Conservation (phyloP, 352 stramenopile species). For the Globisporangium megalacanthum region DNA sequence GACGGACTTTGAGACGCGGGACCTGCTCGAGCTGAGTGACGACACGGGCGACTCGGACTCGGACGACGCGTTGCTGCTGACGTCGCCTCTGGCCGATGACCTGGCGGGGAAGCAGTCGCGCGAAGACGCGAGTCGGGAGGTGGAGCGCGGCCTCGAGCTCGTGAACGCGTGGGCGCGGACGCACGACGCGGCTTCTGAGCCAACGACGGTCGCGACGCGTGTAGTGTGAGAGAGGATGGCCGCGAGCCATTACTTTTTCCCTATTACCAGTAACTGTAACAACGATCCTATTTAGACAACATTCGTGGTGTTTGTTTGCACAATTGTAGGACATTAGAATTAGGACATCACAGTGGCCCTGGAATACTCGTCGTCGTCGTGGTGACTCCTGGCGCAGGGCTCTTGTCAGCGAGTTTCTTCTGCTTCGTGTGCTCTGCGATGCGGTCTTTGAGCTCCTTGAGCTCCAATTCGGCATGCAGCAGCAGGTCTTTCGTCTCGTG, state of each 20-base stretch:
- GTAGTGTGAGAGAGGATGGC: slow-evolving; percentile 7
- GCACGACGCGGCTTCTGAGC: slow-evolving; percentile 7
- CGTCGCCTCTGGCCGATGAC: slow-evolving; percentile 16
- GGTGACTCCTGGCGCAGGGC: slow-evolving; percentile 13
- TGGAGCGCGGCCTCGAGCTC: slow-evolving; percentile 54
- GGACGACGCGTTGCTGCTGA: slow-evolving; percentile 28
- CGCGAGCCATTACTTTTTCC: background rate
- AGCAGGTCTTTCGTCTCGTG: slow-evolving; percentile 68
- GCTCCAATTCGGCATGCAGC: slow-evolving; percentile 57
- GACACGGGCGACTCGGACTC: slow-evolving; percentile 59
- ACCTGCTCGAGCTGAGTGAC: slow-evolving; percentile 57
- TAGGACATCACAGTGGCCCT: no score
- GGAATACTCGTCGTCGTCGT: background rate
- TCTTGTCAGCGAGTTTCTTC: slow-evolving; percentile 63
- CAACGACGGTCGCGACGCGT: background rate
- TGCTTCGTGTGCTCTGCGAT: slow-evolving; percentile 75
- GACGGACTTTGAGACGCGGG: slow-evolving; percentile 38
- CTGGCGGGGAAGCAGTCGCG: slow-evolving; percentile 21
- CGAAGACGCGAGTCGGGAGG: slow-evolving; percentile 32
- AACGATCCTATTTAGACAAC: slow-evolving; percentile 1
- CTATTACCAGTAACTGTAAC: background rate
- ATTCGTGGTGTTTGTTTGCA: no score
- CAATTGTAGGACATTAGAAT: no score
- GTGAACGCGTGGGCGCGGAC: slow-evolving; percentile 50
- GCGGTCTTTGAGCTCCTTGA: slow-evolving; percentile 69